Base-by-base conservation (phyloP, 176 grass and related monocot species). In the Avena atlantica region DNA sequence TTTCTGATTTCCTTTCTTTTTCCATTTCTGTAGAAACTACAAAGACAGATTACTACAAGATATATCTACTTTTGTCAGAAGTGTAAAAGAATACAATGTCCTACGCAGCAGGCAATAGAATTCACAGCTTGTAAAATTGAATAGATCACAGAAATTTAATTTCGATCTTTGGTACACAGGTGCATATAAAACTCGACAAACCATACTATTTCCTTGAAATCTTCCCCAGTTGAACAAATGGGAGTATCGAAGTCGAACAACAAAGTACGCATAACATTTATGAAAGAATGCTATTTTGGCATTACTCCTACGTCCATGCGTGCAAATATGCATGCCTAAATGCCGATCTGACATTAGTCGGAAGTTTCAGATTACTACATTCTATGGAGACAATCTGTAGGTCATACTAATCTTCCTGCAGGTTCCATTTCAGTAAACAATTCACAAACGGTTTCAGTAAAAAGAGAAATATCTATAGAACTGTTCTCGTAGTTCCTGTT, bases 261-360 rank as follows among this genome's bases (percentile, higher is more conserved):
- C 16, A 16, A 85, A 85, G 57, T 47, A 61, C 50, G 61, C 17
- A 73, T 82, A 5, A 19, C 36, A 44, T n/a, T 59, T 77, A 58
- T 85, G 60, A 61, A 79, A 75, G 11, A 60, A 83, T 51, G 60
- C 8, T 83, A 79, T 44, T 24, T 59, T 63, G 23, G 23, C 78
- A 83, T 81, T 23, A 63, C 44, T 78, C 24, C 60, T 63, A 10
- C 5, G 0, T 49, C 24, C 60, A 88, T 8, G 31, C 4, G 4
- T 81, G 37, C 48, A 89, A 78, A 92, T 91, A 79, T 79, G 36
- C 24, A 66, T 52, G 87, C 49, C 13, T 23, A 78, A 73, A 57
- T 80, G 49, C 21, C 3, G 5, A 36, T 25, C 36, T 21, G 79
- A 27, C 57, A 68, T 37, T 57, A 79, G 74, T 48, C 3, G 19